Conservation (phyloP, 371 early-diverging fungal genomes). For the Lichtheimia ramosa region DNA sequence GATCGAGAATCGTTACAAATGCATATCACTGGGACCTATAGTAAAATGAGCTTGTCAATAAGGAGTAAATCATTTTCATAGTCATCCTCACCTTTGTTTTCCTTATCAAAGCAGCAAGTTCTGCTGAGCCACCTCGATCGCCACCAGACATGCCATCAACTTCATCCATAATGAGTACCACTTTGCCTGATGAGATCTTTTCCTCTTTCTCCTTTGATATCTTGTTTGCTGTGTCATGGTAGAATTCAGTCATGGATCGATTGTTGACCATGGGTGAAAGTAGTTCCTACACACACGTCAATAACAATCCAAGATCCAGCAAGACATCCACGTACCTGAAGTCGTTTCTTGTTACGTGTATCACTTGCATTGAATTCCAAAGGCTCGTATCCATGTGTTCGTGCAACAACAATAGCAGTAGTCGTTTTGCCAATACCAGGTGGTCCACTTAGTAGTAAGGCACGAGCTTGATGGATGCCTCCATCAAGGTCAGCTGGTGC, state of each 20-base stretch:
- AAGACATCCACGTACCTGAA: conserved; percentile 58
- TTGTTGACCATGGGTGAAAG: conserved; percentile 58
- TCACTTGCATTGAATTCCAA: conserved; percentile 99
- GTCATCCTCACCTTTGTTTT: conserved; percentile 69
- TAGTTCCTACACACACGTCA: conserved; percentile 10
- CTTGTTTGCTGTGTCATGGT: conserved; percentile 12
- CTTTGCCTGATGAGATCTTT: conserved; percentile 41
- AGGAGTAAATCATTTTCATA: neutral
- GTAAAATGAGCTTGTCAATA: neutral
- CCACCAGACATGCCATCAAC: conserved; percentile 99
- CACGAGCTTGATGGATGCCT: conserved; percentile 45
- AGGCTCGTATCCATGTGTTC: conserved; percentile 77
- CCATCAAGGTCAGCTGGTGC: conserved; percentile 12
- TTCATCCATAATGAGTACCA: conserved; percentile 99
- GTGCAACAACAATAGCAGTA: conserved; percentile 88
- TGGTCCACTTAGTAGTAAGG: conserved; percentile 93
- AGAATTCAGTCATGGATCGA: conserved; percentile 74
- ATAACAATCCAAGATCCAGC: too few species aligned
- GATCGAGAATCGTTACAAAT: conserved; percentile 98
- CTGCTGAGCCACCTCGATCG: conserved; percentile 97
- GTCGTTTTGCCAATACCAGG: conserved; percentile 99
- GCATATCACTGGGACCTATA: conserved; percentile 39
- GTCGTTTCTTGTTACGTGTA: conserved; percentile 86
- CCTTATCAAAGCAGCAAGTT: conserved; percentile 92
- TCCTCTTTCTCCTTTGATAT: neutral